Percentiles rank a stretch among this genome's conserved stretches.
Evolutionary conservation across 1,284 basidiomycete genomes (phyloP).

Genomic region (Cryptococcus floricola): DNA sequence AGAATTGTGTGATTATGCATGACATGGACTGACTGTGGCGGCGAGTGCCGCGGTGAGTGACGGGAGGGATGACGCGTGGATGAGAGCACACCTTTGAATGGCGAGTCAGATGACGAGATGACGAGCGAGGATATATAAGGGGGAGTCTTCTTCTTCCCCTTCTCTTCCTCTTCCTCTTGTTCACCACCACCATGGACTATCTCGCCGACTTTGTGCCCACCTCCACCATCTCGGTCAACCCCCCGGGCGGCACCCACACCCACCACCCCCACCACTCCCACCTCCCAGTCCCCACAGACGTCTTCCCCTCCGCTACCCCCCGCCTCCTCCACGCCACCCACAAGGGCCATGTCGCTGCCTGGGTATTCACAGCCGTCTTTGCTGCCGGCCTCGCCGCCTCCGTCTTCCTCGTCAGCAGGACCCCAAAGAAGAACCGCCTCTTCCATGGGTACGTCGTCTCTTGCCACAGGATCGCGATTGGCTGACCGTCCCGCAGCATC

Average conservation of each 20-base stretch:
- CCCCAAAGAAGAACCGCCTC: conserved; percentile 33
- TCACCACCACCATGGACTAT: conserved; percentile 17
- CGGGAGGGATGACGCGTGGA: not conserved
- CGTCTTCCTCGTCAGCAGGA: conserved; percentile 27
- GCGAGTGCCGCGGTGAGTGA: not conserved
- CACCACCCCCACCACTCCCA: conserved; percentile 16
- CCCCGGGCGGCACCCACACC: conserved; percentile 35
- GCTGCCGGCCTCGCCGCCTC: conserved; percentile 30
- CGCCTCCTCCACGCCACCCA: conserved; percentile 22
- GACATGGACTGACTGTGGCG: not conserved
- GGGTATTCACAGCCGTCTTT: conserved; percentile 41
- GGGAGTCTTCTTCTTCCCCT: not conserved
- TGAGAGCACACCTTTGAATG: too few species aligned
- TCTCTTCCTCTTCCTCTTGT: not conserved
- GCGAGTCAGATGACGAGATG: too few species aligned
- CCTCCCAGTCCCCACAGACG: conserved; percentile 25
- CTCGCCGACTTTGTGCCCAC: conserved; percentile 21
- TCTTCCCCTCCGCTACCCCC: conserved; percentile 14
- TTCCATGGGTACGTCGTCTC: conserved; percentile 39
- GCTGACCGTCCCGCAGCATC: conserved; percentile 11
- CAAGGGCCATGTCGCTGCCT: conserved; percentile 31
- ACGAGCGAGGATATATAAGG: too few species aligned
- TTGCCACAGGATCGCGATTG: not conserved
- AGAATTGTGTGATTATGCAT: not conserved
- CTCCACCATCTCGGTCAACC: conserved; percentile 33